Evolutionary conservation across 192 early-diverging fungal species (phyloP), one percentile per base, ranked within the genome.

Genomic region (Phlyctochytrium bullatum): DNA sequence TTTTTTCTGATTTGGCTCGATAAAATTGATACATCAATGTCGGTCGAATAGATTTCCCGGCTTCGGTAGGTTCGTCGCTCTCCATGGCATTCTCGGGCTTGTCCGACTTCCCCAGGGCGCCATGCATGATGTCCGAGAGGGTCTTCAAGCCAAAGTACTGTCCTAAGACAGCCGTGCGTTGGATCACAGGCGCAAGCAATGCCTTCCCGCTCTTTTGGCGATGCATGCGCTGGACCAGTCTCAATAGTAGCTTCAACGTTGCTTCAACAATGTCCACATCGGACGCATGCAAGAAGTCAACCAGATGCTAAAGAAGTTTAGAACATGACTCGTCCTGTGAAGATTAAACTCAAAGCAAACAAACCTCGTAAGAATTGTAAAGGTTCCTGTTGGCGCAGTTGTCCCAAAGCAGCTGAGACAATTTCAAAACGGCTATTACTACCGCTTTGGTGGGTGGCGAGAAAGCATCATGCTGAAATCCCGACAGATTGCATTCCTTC

Each of bases 331-430:
- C 25, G 20, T 33, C 17, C 2, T 32, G 30, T 1, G 4, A 24
- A 62, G 23, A 10, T 71, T 12, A 29, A 57, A 24, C 25, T 20
- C 59, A 61, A 16, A n/a, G n/a, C n/a, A 33, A 66, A 83, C 89
- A 65, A 76, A 94, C 93, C 81, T 95, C 93, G 61, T 88, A 92
- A 16, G 94, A 96, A 61, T 85, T 92, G 74, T 97, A 99, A 28
- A 97, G 77, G 64, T 91, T 94, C 50, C 97, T 84, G 70, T 95
- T 98, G 51, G 95, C 94, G 67, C 93, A 94, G 73, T 92, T 93
- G 71, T 99, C 96, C 79, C 95, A 88, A 59, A 99, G 76, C 20
- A 89, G 68, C 23, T 88, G 84, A 36, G 92, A 89, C 53, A 97
- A 90, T 40, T 78, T 62, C 58, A 96, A 68, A 36, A 95, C 86